These are phyloP conservation scores for Circinella umbellata DNA, from an alignment of 371 early-diverging fungal species.

Conservation along the genomic window DNA sequence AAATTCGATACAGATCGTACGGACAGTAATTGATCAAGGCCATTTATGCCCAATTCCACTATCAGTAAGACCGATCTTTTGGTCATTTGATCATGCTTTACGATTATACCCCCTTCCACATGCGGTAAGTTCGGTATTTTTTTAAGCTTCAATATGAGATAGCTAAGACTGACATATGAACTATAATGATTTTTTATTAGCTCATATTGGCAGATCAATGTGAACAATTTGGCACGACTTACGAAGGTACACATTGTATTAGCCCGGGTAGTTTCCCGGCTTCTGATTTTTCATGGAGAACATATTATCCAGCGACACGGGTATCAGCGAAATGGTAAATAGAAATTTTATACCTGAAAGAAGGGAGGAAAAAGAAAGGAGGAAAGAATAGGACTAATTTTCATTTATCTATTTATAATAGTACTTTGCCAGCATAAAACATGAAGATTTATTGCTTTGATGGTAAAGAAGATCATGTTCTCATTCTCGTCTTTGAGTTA, in stretches of 20 bases:
- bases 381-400: too few species aligned
- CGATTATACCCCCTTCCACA: constrained; percentile 89
- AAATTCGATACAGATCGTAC: constrained; percentile 62
- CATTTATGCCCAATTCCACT: constrained; percentile 86
- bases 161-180: not conserved
- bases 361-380: too few species aligned
- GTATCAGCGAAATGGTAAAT: constrained; percentile 57
- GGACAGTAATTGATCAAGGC: constrained; percentile 83
- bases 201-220: constrained; percentile 86
- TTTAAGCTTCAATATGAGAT: not conserved
- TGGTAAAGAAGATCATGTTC: too few species aligned
- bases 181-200: constrained; percentile 37
- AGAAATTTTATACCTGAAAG: too few species aligned
- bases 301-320: constrained; percentile 76
- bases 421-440: too few species aligned
- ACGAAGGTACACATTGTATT: constrained; percentile 77
- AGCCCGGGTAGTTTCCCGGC: constrained; percentile 90
- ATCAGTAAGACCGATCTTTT: constrained; percentile 72
- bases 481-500: too few species aligned
- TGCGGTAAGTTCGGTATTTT: constrained; percentile 58
- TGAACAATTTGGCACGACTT: constrained; percentile 71
- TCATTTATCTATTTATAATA: too few species aligned
- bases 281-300: constrained; percentile 73
- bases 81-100: constrained; percentile 84
- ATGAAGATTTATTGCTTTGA: too few species aligned